Evolutionary conservation across 352 stramenopile species (phyloP), one percentile per base, ranked within the genome.

Genomic region (Phytopythium chamaehyphon): DNA sequence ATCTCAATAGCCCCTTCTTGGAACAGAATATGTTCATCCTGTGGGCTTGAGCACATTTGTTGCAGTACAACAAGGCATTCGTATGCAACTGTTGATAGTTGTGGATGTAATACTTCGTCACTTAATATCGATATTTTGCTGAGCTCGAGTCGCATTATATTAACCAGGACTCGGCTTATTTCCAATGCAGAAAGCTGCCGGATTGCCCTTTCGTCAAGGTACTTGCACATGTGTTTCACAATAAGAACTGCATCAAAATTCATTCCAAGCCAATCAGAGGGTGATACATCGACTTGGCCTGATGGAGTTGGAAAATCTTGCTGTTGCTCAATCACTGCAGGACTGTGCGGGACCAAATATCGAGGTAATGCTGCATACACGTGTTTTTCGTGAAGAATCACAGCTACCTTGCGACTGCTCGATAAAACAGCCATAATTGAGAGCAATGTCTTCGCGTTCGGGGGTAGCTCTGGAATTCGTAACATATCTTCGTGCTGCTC

Each of bases 311-410:
- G 10, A 26, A 19, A 9, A n/a, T 24, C 37, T 2, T 46, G 19
- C 2, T 16, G 15, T 16, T 43, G 33, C 2, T 58, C 45, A 7
- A 45, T 36, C 3, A 48, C 12, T 12, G 12, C 26, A 1, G 24
- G 18, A 16, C 65, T 48, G 16, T 50, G 54, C 11, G 57, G 61
- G 37, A 39, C 35, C 16, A 85, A 33, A 18, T 89, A 89, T 9
- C 58, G 47, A 0, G 71, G 61, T 14, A 89, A 46, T 18, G 66
- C 54, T 3, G 52, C 51, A 26, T 73, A 83, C 14, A 87, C 47
- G 18, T 85, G 62, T 31, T 82, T 84, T 18, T 89, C 73, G 19
- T 82, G 66, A 1, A 89, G 40, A 26, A 86, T 74, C 5, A 59
- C 36, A 0, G 76, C 76, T n/a, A 85, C 66, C 45, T 69, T 80